Conservation (phyloP, 768 basidiomycete genomes). For the Russula compacta region DNA sequence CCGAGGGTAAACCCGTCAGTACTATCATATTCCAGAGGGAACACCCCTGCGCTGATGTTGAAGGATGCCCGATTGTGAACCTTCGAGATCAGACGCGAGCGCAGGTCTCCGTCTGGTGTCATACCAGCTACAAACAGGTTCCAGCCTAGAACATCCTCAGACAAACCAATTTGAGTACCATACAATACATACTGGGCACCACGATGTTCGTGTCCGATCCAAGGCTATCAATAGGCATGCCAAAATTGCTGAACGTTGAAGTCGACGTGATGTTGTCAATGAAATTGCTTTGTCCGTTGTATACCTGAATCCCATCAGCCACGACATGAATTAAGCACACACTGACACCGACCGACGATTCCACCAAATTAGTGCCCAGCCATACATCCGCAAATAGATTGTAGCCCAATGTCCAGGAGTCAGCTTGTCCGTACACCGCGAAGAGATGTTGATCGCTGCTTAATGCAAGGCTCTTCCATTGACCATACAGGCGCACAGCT, state of each 20-base stretch:
- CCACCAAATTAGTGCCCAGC: constrained; percentile 44
- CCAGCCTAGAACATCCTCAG: constrained; percentile 6
- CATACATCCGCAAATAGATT: constrained; percentile 56
- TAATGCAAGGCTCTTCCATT: constrained; percentile 10
- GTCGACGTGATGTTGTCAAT: neutral
- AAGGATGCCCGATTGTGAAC: constrained; percentile 5
- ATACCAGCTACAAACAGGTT: constrained; percentile 13
- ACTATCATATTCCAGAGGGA: constrained; percentile 8
- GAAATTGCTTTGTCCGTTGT: constrained; percentile 3
- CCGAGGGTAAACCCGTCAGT: neutral
- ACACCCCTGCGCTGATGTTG: neutral
- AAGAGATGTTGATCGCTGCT: constrained; percentile 3
- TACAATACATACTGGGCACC: neutral
- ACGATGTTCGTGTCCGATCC: neutral
- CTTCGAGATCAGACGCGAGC: constrained; percentile 2
- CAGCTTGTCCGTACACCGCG: constrained; percentile 1
- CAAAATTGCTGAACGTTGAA: neutral
- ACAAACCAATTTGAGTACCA: neutral
- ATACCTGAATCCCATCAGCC: constrained; percentile 9
- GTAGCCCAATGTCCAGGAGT: constrained; percentile 51
- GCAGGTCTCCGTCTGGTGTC: neutral
- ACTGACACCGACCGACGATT: constrained; percentile 10
- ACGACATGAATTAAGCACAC: neutral
- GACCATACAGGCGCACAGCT: neutral
- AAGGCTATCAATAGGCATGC: constrained; percentile 10